Base-by-base conservation (phyloP, 1,284 basidiomycete species). In the Cutaneotrichosporon cyanovorans region DNA sequence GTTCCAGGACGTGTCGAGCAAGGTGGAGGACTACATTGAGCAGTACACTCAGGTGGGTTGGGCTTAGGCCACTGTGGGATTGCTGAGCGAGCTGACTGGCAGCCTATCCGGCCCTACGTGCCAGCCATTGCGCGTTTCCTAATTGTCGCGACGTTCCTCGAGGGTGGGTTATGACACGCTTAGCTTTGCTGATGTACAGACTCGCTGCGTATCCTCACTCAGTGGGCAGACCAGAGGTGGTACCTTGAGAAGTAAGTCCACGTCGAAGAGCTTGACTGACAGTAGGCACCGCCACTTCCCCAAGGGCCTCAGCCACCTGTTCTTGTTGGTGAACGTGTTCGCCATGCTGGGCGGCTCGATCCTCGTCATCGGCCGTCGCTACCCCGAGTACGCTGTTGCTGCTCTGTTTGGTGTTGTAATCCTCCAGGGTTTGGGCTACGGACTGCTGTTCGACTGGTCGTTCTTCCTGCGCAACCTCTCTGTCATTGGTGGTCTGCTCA, bases 401-500 rank as follows among this genome's bases (percentile, higher is more conserved):
- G 90, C 89, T 53, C 84, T 98, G 42, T 78, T 98, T 44, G 78
- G 76, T 48, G 95, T 98, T 34, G 92, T 99, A 44, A 74, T 98
- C 59, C 81, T 92, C 48, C 95, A 99, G 74, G 95, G 87, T 22
- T 84, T 93, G 58, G 89, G 89, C 56, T 93, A 93, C 68, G 89
- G 89, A 22, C 83, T 93, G 63, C 90, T 93, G 60, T 93, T 92
- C 69, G 95, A 98, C 78, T 77, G 97, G 65, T 97, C 89, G 75
- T 99, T 99, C 79, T 99, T 99, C 88, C 84, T 98, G 37, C 86
- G 89, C 68, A 93, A 92, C 73, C 76, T 93, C 38, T 86, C 83
- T 53, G 89, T 93, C 62, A 84, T 93, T 50, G 89, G 89, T 50
- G 89, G 89, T 39, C 79, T 93, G 37, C 81, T 93, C 66, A 98